phyloP scores from a whole-genome alignment of 2,329 filamentous ascomycete genomes.

The Aspergillus ochraceus region DNA sequence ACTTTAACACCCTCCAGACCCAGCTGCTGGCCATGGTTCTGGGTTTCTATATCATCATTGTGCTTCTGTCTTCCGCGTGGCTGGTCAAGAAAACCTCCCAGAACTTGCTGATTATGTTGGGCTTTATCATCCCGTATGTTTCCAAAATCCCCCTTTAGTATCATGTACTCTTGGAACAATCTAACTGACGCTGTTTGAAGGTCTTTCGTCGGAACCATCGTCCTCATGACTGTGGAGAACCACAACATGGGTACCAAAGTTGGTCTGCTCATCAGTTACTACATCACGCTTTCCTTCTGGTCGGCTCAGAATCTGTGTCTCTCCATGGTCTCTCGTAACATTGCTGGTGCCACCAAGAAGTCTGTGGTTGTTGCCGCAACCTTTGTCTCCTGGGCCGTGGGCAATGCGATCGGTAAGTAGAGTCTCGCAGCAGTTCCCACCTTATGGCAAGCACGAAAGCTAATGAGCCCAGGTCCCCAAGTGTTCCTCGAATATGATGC shows the following conservation, averaged over 20 bases:
- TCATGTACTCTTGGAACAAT: background rate
- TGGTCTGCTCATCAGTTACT: constrained; percentile 71
- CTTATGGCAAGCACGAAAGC: background rate
- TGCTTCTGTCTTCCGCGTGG: constrained; percentile 66
- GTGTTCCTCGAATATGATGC: constrained; percentile 62
- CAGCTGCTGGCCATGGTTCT: constrained; percentile 73
- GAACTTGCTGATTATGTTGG: constrained; percentile 66
- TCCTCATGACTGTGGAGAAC: constrained; percentile 68
- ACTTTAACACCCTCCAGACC: constrained; percentile 66
- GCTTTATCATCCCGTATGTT: constrained; percentile 65
- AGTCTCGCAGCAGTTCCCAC: background rate
- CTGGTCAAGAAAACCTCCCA: constrained; percentile 68
- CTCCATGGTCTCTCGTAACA: constrained; percentile 67
- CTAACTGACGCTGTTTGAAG: constrained; percentile 34
- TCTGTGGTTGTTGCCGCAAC: constrained; percentile 66
- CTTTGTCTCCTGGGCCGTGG: constrained; percentile 68
- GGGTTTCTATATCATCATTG: constrained; percentile 70
- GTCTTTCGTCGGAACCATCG: constrained; percentile 69
- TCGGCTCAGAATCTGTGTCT: constrained; percentile 67
- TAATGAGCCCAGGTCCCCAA: constrained; percentile 53
- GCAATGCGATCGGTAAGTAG: constrained; percentile 62
- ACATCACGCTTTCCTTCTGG: constrained; percentile 77
- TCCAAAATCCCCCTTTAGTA: background rate
- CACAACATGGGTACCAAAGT: constrained; percentile 59
- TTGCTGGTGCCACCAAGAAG: constrained; percentile 75